Base-by-base conservation (phyloP, 495 filamentous ascomycete species). In the Xylaria palmicola region DNA sequence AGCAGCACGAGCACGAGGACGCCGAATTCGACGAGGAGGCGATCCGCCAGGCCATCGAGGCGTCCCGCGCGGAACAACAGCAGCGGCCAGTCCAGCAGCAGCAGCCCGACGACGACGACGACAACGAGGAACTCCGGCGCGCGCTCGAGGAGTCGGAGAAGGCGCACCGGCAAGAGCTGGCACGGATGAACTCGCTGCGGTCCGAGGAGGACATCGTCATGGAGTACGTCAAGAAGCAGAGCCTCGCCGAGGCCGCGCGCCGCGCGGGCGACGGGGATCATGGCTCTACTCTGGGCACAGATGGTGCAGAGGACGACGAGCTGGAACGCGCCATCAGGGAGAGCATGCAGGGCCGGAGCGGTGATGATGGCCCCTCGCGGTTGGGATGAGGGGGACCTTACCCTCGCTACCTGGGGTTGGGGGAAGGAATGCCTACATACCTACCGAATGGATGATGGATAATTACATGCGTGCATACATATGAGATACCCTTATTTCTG, bases 171-270 rank as follows among this genome's bases (percentile, higher is more conserved):
- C 68, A 77, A 39, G 69, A 79, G 49, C 41, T 75, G 9, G 70
- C 74, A 51, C 75, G 74, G 12, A 68, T 83, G 24, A 67, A 64
- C 26, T 77, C 74, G 59, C 67, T 76, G 51, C 79, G 69, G 64
- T 81, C 78, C 0, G 90, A 92, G 72, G 89, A 92, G 68, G 84
- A 89, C 29, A 83, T 89, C 60, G 81, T 93, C 26, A 67, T 93
- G 69, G 86, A 90, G 61, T 90, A 89, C 70, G 80, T 91, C n/a
- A 90, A 86, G 76, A 86, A 83, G 73, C 88, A 91, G 73, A 91
- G 89, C 73, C 65, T 91, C 20, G 80, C 81, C 0, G 89, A 92
- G 74, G 83, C 85, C 55, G 78, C 83, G 63, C 81, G 79, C 67
- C 68, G 74, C 37, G 66, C 59, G 15, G 56, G 64, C 7, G 67